Evolutionary conservation across 805 yeast species (phyloP).

Genomic region (Komagataella pastoris): DNA sequence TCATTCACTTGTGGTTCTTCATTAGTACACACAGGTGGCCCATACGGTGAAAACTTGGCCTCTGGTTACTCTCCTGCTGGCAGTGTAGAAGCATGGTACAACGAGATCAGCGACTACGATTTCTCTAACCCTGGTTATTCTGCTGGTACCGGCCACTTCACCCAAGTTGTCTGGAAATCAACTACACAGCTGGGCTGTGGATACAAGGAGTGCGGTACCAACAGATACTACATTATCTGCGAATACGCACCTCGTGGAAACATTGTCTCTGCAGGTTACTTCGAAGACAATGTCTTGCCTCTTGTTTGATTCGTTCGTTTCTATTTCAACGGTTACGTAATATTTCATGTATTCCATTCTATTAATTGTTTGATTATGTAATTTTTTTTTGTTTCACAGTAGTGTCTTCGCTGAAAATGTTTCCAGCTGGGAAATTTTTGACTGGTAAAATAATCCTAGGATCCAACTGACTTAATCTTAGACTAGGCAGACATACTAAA

Average conservation of each 20-base stretch:
- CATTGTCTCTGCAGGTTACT: conserved; percentile 26
- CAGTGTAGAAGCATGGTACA: conserved; percentile 68
- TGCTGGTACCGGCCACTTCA: conserved; percentile 60
- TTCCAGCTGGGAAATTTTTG: neutral
- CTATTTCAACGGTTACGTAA: neutral
- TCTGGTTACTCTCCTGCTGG: conserved; percentile 46
- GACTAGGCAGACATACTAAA: conserved; percentile 1
- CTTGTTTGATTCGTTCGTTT: neutral
- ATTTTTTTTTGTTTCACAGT: neutral
- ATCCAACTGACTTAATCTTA: neutral
- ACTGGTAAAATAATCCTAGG: neutral
- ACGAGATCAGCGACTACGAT: conserved; percentile 41
- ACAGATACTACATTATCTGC: conserved; percentile 47
- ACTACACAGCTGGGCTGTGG: conserved; percentile 64
- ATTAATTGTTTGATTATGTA: neutral
- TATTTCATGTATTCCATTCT: neutral
- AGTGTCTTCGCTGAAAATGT: neutral
- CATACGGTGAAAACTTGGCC: conserved; percentile 69
- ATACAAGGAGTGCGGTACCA: conserved; percentile 36
- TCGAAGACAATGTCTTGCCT: conserved; percentile 20
- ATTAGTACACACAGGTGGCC: conserved; percentile 50
- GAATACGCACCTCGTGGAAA: conserved; percentile 71
- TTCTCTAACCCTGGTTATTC: conserved; percentile 34
- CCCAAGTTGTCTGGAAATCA: conserved; percentile 65
- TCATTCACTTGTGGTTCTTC: conserved; percentile 38